A percentile compares a stretch with the other conserved stretches of the same genome.
Evolutionary conservation across 2,329 filamentous ascomycete species (phyloP).

Genomic region (Aspergillus brasiliensis): DNA sequence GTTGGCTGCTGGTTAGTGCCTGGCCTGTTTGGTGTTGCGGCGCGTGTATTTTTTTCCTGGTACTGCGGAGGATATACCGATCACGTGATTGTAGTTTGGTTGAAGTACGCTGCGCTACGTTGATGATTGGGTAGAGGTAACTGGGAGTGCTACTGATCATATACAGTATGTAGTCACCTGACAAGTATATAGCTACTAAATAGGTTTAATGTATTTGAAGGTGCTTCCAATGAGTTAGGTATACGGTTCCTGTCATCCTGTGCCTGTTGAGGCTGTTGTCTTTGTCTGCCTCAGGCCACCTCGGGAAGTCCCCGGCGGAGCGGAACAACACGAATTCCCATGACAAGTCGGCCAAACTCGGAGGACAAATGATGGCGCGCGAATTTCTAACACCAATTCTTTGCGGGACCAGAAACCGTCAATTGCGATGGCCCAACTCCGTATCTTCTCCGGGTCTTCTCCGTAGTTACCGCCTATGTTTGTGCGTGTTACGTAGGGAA

Average conservation of each 20-base stretch:
- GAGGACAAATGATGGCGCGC: conserved; percentile 17
- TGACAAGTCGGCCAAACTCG: conserved; percentile 7
- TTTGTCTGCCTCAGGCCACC: conserved; percentile 17
- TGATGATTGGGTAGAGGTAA: neutral
- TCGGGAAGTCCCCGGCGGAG: conserved; percentile 16
- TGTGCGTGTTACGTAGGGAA: neutral
- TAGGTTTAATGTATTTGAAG: neutral
- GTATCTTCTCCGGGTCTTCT: conserved; percentile 1
- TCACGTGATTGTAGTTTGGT: neutral
- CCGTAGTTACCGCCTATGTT: neutral
- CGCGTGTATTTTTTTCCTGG: neutral
- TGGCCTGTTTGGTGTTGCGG: neutral
- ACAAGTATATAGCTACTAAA: no score
- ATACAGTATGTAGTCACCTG: no score
- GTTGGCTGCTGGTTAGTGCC: neutral
- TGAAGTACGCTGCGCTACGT: neutral
- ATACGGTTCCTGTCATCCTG: neutral
- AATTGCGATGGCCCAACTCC: conserved; percentile 7
- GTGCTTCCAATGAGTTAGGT: neutral
- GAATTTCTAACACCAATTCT: conserved; percentile 10
- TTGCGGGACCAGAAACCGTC: conserved; percentile 1
- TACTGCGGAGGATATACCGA: neutral
- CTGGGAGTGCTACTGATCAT: neutral
- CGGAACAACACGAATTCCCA: conserved; percentile 12
- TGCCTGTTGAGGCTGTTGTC: neutral